Conservation (phyloP, 441 rosid genomes). For the Brassica hybrid region DNA sequence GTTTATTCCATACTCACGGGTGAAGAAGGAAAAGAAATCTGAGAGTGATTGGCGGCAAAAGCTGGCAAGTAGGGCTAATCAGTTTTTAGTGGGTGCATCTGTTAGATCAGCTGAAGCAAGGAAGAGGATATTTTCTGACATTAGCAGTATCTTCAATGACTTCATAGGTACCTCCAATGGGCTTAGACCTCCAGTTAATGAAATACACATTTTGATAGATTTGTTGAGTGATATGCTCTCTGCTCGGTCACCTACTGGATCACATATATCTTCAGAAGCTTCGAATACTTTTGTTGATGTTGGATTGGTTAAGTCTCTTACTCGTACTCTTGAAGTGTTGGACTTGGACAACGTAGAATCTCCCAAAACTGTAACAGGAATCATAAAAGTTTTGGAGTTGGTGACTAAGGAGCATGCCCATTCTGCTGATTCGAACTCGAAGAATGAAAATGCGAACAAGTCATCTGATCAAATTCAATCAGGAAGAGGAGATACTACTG, state of each 20-base stretch:
- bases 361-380: constrained; percentile 83
- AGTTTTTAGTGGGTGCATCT: constrained; percentile 90
- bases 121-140: constrained; percentile 83
- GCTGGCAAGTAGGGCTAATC: constrained; percentile 82
- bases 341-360: constrained; percentile 93
- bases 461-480: constrained; percentile 58
- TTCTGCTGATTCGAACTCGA: constrained; percentile 64
- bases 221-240: constrained; percentile 88
- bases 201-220: constrained; percentile 77
- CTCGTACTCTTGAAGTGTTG: constrained; percentile 85
- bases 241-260: constrained; percentile 90
- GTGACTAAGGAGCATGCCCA: constrained; percentile 95
- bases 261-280: constrained; percentile 88
- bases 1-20: constrained; percentile 71
- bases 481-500: constrained; percentile 63
- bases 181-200: constrained; percentile 65
- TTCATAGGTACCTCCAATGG: constrained; percentile 71
- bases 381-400: constrained; percentile 90
- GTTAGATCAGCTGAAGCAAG: constrained; percentile 95
- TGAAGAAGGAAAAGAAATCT: constrained; percentile 78
- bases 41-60: constrained; percentile 96
- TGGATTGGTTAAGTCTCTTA: constrained; percentile 84
- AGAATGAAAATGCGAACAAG: constrained; percentile 72
- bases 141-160: constrained; percentile 67
- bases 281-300: constrained; percentile 90